Evolutionary conservation across 176 grass and related monocot genomes (phyloP), one percentile per base, ranked within the genome.

Genomic region (Stipa capillata): DNA sequence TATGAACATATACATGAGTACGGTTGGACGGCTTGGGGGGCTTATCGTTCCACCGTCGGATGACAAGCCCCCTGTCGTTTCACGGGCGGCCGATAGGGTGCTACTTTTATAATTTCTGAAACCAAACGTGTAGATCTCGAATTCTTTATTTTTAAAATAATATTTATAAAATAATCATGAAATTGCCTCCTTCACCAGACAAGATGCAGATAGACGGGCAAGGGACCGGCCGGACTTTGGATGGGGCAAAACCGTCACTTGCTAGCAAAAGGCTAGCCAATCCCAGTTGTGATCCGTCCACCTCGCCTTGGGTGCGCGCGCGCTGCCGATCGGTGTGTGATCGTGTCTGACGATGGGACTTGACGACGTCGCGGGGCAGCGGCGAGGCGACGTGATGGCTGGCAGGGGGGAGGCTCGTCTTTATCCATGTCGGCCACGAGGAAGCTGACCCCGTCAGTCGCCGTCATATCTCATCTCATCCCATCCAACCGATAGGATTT

Each of bases 391-490:
- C 64, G 82, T 51, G 42, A 72, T 29, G 59, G 82, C 44, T 78
- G 34, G 29, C 51, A 45, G n/a, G n/a, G n/a, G n/a, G n/a, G n/a
- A n/a, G n/a, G 49, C 68, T 39, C 56, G 32, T 4, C 75, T 69
- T 66, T 77, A 63, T 36, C 49, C 37, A 27, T 88, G 91, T 93
- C 88, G 91, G 77, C 77, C 91, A 87, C 81, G 12, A 81, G 91
- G 91, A 85, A 71, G 71, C 82, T 59, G 65, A 17, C 65, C 33
- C 58, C 60, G 61, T 62, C 52, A 9, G 52, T 69, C 63, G 11
- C 61, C 27, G 36, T 77, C 72, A 40, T 43, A 16, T 66, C 47
- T 3, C 57, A 37, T 73, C 78, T 3, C 29, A 32, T 28, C 72
- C 6, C 68, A 7, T 16, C 41, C 0, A 2, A 2, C 1, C 23